Evolutionary conservation across 768 basidiomycete genomes (phyloP), one percentile per base, ranked within the genome.

Genomic region (Russula vinacea): DNA sequence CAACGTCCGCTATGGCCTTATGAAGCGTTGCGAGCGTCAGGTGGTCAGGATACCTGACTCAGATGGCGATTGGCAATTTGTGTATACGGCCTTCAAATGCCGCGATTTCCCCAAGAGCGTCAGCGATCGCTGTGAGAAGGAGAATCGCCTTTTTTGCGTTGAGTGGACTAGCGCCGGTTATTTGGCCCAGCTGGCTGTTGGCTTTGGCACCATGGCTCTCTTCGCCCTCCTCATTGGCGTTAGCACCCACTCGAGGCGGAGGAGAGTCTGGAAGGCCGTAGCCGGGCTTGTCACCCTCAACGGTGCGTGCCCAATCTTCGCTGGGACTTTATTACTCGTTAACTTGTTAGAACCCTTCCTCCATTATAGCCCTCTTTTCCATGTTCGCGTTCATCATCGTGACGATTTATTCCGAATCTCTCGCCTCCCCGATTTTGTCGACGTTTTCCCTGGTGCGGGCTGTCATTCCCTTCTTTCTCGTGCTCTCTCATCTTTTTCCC

Each of bases 261-360:
- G 88, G 62, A 82, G 90, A 67, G 85, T 90, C 37, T 92, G 90
- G 90, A 84, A 81, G 71, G 86, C 83, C 1, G 86, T 87, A 1
- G 88, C 87, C 9, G 83, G 82, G 17, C 73, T 92, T 11, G 76
- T 89, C 14, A 73, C 83, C 17, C 69, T 90, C 22, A 85, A 89
- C 70, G 82, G 89, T 87, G 68, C 50, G 75, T 70, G 8, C 5
- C 19, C 50, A 17, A 33, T 50, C 33, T 22, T 54, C 17, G 45
- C 8, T 5, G 14, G 5, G 44, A 19, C 14, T 57, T 45, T 16
- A 3, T 29, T 13, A 44, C 45, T 35, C 5, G 44, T 32, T 35
- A 22, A 58, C 56, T 16, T n/a, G n/a, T 58, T 44, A 2, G 17
- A 44, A 40, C 7, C 17, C 26, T 26, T 39, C 17, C 1, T 68